These are phyloP conservation scores for Ottelia alismoides DNA, from an alignment of 106 monocot genomes.

Conservation along the genomic window DNA sequence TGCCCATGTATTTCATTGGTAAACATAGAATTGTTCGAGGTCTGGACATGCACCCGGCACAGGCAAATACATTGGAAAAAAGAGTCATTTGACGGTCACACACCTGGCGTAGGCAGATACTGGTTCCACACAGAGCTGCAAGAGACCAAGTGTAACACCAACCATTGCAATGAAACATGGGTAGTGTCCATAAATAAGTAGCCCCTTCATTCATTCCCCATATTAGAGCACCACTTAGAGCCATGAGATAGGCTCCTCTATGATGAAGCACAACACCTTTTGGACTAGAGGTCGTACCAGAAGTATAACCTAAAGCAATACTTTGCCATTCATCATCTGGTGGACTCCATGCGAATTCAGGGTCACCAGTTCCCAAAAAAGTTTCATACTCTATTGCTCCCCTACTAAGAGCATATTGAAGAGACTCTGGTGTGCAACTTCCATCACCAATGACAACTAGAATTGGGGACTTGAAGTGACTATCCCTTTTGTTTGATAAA, in stretches of 20 bases:
- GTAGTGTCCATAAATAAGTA: slow-evolving; percentile 84
- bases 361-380: slow-evolving; percentile 72
- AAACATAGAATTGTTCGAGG: too few species aligned
- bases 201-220: slow-evolving; percentile 92
- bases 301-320: slow-evolving; percentile 89
- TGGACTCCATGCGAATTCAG: slow-evolving; percentile 59
- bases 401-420: slow-evolving; percentile 48
- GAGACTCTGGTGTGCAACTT: slow-evolving; percentile 36
- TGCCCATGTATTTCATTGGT: too few species aligned
- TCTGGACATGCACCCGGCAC: too few species aligned
- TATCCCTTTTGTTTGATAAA: slow-evolving; percentile 30
- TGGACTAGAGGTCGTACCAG: slow-evolving; percentile 90
- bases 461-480: slow-evolving; percentile 35
- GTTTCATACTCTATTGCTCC: slow-evolving; percentile 87
- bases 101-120: slow-evolving; percentile 94
- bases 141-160: slow-evolving; percentile 88
- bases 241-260: slow-evolving; percentile 91
- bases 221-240: slow-evolving; percentile 56
- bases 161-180: slow-evolving; percentile 98
- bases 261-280: slow-evolving; percentile 95
- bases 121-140: slow-evolving; percentile 89
- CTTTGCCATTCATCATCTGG: slow-evolving; percentile 98
- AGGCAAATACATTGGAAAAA: too few species aligned
- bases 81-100: too few species aligned
- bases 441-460: slow-evolving; percentile 80